Conservation (phyloP, 176 grass and related monocot genomes). For the Oryza glaberrima region DNA sequence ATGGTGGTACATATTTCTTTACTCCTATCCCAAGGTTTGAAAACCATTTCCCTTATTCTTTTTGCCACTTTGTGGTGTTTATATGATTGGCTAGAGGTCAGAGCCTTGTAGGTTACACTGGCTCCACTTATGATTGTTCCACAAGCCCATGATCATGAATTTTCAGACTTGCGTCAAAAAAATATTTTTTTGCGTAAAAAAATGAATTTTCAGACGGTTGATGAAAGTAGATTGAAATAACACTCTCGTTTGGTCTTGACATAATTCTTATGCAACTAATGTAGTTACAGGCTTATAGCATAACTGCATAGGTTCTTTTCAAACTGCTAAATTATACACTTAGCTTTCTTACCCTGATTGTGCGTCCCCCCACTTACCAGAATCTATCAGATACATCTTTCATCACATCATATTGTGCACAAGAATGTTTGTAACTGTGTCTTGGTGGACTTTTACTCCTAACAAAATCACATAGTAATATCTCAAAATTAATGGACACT, state of each 20-base stretch:
- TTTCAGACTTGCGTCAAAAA: no score
- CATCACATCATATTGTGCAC: neutral
- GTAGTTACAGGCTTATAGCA: neutral
- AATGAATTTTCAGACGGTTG: neutral
- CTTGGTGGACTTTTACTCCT: neutral
- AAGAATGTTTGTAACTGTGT: neutral
- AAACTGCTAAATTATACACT: neutral
- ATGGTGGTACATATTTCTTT: conserved; percentile 98
- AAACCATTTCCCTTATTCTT: neutral
- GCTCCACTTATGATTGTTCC: neutral
- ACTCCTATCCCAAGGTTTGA: conserved; percentile 92
- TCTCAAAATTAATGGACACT: neutral
- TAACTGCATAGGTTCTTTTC: neutral
- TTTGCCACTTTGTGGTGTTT: neutral
- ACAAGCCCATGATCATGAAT: neutral
- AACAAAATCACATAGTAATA: no score
- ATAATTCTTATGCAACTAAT: neutral
- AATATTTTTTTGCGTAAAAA: no score
- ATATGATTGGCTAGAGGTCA: neutral
- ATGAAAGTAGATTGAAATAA: neutral
- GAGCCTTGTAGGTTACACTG: neutral
- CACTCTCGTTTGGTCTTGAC: neutral
- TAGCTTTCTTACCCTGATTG: neutral
- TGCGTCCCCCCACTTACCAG: neutral
- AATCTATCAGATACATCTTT: neutral